Percentiles rank a stretch among this genome's conserved stretches.
Conservation (phyloP, 2,329 filamentous ascomycete genomes). For the Falciphora oryzae region DNA sequence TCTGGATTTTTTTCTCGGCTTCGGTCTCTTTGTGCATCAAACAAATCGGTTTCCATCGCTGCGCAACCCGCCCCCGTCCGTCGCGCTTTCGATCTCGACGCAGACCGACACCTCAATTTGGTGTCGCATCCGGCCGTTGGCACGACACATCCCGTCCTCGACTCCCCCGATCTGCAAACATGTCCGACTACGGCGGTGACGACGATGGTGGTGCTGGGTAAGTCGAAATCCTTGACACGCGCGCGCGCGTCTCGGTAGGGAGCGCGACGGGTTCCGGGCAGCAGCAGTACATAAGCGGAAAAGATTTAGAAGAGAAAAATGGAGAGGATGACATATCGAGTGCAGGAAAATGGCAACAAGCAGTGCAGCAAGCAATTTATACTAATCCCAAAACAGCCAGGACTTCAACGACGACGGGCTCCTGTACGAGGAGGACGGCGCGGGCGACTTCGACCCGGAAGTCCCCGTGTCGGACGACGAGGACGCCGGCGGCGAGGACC, state of each 20-base stretch:
- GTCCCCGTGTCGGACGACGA: slow-evolving; percentile 50
- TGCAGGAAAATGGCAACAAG: slow-evolving; percentile 10
- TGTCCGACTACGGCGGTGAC: slow-evolving; percentile 72
- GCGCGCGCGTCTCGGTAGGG: not conserved
- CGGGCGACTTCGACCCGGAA: slow-evolving; percentile 52
- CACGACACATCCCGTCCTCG: not conserved
- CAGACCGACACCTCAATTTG: not conserved
- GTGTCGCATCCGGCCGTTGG: no score
- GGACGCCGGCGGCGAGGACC: slow-evolving; percentile 42
- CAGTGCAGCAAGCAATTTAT: not conserved
- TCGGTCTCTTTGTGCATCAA: slow-evolving; percentile 1
- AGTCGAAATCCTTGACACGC: slow-evolving; percentile 23
- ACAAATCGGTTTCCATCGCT: not conserved
- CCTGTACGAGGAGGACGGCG: slow-evolving; percentile 65
- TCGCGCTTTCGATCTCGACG: not conserved
- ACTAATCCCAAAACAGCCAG: not conserved
- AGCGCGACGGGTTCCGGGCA: not conserved
- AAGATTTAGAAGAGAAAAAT: not conserved
- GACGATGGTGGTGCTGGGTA: slow-evolving; percentile 54
- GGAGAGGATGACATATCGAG: slow-evolving; percentile 5
- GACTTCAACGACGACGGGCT: slow-evolving; percentile 29
- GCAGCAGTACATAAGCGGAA: not conserved
- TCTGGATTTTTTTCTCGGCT: slow-evolving; percentile 13
- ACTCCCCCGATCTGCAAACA: slow-evolving; percentile 27
- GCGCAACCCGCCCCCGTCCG: not conserved